Conservation (phyloP, 371 early-diverging fungal genomes). For the Rhizopus delemar region DNA sequence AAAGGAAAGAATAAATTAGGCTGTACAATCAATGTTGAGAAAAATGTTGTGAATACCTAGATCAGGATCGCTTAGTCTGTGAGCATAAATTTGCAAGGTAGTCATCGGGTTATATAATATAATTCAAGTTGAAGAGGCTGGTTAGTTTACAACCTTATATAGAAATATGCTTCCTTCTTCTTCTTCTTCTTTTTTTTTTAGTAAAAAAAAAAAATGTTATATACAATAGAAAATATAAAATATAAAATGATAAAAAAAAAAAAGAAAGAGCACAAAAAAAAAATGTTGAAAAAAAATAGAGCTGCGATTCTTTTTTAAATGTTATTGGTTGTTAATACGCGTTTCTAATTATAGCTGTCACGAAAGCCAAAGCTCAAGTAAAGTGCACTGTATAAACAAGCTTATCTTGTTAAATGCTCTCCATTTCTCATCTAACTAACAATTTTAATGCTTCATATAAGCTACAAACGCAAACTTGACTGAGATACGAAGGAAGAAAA, state of each 20-base stretch:
- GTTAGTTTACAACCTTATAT: neutral
- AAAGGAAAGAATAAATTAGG: neutral
- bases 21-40: neutral
- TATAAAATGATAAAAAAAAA: neutral
- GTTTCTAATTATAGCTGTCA: too few species aligned
- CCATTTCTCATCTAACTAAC: too few species aligned
- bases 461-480: too few species aligned
- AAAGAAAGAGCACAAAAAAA: neutral
- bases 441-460: too few species aligned
- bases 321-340: neutral
- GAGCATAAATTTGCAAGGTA: slow-evolving; percentile 68
- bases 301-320: neutral
- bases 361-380: too few species aligned
- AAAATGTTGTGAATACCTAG: slow-evolving; percentile 37
- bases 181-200: neutral
- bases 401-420: too few species aligned
- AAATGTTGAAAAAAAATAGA: neutral
- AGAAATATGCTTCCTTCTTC: neutral
- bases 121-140: slow-evolving; percentile 2
- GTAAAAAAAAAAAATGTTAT: neutral
- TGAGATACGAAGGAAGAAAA: too few species aligned
- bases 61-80: slow-evolving; percentile 66
- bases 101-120: slow-evolving; percentile 32
- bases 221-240: neutral
- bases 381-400: too few species aligned